Evolutionary conservation across 495 filamentous ascomycete genomes (phyloP), one percentile per base, ranked within the genome.

Genomic region (Xylaria longipes): DNA sequence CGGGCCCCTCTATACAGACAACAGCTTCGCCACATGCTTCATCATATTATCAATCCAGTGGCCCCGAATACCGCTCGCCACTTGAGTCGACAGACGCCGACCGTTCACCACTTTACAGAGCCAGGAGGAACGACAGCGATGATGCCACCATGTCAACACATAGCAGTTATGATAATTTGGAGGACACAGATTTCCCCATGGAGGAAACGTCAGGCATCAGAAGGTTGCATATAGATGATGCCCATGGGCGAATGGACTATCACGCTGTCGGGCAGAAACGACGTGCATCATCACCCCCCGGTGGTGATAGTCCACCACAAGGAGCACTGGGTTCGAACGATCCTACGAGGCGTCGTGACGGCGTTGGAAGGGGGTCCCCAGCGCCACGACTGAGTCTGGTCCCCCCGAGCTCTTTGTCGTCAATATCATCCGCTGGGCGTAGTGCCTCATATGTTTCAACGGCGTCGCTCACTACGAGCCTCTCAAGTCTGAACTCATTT

Each of bases 211-310:
- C 84, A 20, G 84, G 85, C 4, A 80, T 89, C 61, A 85, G 85
- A 57, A 85, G 89, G 62, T 82, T 92, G 65, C 84, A 89, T 71
- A 84, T 93, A 67, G 89, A 91, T 54, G 78, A 82, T 66, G 82
- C 79, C 69, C 81, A 83, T 66, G 79, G 78, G 50, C 78, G 79
- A 61, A 79, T 74, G 52, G 87, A 80, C 39, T 73, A 72, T 60
- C 77, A 72, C 27, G 72, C 75, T 31, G 72, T 72, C 64, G 85
- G 93, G 72, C 82, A 91, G 79, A 97, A 97, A 79, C 87, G 94
- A 70, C 85, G 93, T 66, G 94, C 94, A 31, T 94, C 93, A 3
- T 95, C 93, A 31, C 92, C 93, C 31, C 92, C 90, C 12, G 82
- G 84, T n/a, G 92, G 93, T 37, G 93, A 94, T 74, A 81, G 87